Evolutionary conservation across 495 filamentous ascomycete species (phyloP).

Genomic region (Penicillium goetzii): DNA sequence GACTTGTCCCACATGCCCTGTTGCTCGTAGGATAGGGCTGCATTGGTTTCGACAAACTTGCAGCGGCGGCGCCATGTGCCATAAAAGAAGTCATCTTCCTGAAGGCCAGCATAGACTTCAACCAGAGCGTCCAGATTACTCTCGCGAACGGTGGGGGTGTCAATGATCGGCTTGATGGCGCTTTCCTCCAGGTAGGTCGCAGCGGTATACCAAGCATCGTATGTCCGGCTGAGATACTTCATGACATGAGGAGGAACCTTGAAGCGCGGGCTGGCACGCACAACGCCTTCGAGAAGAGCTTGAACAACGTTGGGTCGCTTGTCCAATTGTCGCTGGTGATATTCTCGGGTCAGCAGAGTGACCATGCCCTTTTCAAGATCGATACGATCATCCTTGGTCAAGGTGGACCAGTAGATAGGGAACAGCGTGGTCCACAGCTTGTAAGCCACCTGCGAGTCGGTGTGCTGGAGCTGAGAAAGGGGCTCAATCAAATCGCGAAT

Average conservation of each 20-base stretch:
- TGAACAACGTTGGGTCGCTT: constrained; percentile 93
- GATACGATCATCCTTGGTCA: constrained; percentile 83
- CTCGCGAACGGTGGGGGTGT: constrained; percentile 80
- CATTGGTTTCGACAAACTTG: constrained; percentile 95
- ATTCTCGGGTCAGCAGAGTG: constrained; percentile 86
- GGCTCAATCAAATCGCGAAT: constrained; percentile 88
- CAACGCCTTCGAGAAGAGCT: constrained; percentile 82
- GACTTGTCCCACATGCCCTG: constrained; percentile 99
- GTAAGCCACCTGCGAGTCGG: constrained; percentile 76
- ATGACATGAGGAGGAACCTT: constrained; percentile 94
- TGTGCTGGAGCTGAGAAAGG: constrained; percentile 91
- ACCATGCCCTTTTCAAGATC: constrained; percentile 91
- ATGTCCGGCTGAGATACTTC: constrained; percentile 88
- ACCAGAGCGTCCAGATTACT: constrained; percentile 93
- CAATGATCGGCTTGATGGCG: constrained; percentile 79
- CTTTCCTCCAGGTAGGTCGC: constrained; percentile 81
- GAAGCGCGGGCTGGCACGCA: constrained; percentile 78
- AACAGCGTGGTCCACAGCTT: constrained; percentile 90
- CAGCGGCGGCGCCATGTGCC: constrained; percentile 95
- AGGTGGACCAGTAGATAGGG: constrained; percentile 88
- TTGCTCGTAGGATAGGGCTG: constrained; percentile 95
- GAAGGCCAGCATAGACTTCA: constrained; percentile 83
- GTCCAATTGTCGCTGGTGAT: constrained; percentile 90
- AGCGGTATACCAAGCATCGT: constrained; percentile 94
- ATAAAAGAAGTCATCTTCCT: constrained; percentile 97